Percentiles rank a stretch among this genome's conserved stretches.
These are phyloP conservation scores for Globisporangium orthogonon DNA, from an alignment of 352 stramenopile species.

Conservation along the genomic window DNA sequence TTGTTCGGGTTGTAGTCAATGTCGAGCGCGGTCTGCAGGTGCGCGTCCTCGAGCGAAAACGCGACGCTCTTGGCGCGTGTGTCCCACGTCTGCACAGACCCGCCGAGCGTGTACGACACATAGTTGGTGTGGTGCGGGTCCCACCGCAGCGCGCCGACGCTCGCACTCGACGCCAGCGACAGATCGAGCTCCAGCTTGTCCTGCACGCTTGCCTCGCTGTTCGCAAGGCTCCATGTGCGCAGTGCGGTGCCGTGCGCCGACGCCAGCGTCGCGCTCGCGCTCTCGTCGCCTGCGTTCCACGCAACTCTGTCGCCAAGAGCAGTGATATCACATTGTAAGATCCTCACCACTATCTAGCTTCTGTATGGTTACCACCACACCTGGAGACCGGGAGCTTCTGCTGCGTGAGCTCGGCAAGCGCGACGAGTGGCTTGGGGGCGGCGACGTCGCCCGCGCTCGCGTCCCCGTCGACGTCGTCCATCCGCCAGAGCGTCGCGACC, in stretches of 20 bases:
- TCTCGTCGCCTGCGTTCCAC: conserved; percentile 29
- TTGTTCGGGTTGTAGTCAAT: conserved; percentile 99
- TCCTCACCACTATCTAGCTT: background rate
- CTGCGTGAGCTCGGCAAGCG: conserved; percentile 27
- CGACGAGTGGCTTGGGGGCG: conserved; percentile 20
- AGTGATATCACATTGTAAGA: background rate
- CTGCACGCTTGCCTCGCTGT: conserved; percentile 23
- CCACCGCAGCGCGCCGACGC: conserved; percentile 49
- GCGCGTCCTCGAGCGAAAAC: conserved; percentile 52
- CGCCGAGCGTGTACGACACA: conserved; percentile 57
- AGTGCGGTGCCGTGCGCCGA: conserved; percentile 41
- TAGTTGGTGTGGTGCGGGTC: conserved; percentile 77
- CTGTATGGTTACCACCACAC: conserved; percentile 14
- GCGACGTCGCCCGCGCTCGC: conserved; percentile 8
- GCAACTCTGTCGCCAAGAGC: conserved; percentile 18
- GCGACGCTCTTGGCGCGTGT: conserved; percentile 32
- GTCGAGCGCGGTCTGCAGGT: conserved; percentile 57
- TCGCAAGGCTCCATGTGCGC: conserved; percentile 46
- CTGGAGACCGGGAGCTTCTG: conserved; percentile 41
- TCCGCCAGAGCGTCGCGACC: conserved; percentile 44
- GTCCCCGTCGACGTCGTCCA: conserved; percentile 18
- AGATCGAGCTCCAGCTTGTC: conserved; percentile 48
- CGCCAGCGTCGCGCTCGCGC: conserved; percentile 17
- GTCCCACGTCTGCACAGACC: conserved; percentile 73
- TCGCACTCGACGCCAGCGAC: conserved; percentile 23